Base-by-base conservation (phyloP, 495 filamentous ascomycete species). In the Penicillium chermesinum region DNA sequence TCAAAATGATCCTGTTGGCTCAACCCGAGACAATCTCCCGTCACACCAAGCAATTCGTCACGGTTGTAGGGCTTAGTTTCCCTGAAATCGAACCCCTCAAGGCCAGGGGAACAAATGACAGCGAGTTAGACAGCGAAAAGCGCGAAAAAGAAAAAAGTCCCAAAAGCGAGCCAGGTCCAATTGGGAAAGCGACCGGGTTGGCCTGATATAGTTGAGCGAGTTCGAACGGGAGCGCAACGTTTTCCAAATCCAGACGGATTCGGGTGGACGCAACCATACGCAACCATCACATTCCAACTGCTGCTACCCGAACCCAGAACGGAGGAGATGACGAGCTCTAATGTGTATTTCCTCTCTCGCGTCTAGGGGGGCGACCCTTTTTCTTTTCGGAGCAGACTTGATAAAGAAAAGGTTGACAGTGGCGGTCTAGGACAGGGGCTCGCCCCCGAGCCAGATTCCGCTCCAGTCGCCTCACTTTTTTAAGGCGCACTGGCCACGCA, bases 121-220 rank as follows among this genome's bases (percentile, higher is more conserved):
- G n/a, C n/a, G n/a, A n/a, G n/a, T n/a, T n/a, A n/a, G n/a, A n/a
- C n/a, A n/a, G n/a, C n/a, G n/a, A n/a, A n/a, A 48, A 41, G 15
- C 14, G 37, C 33, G 35, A 41, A 44, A 55, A 15, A 47, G 46
- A 50, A 53, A 41, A 47, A 47, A 50, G 46, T 34, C 10, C 37
- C 46, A 52, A n/a, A 61, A 50, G 17, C 12, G 22, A 34, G 41
- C 39, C 25, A 33, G 44, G 34, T 40, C 15, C 12, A 34, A 61
- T 59, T 54, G 48, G 42, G 18, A 54, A 59, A 52, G 53, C 50
- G 59, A 62, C 59, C 55, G 52, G 55, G 55, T 55, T 58, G 55
- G 39, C 37, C 52, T 59, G 55, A 62, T 62, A 62, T 59, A 59
- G 44, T 40, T 44, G 40, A 46, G 41, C 32, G 4, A 10, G 10